A percentile compares a stretch with the other conserved stretches of the same genome.
phyloP scores from a whole-genome alignment of 2,329 filamentous ascomycete genomes.

The Diplocarpon rosae region DNA sequence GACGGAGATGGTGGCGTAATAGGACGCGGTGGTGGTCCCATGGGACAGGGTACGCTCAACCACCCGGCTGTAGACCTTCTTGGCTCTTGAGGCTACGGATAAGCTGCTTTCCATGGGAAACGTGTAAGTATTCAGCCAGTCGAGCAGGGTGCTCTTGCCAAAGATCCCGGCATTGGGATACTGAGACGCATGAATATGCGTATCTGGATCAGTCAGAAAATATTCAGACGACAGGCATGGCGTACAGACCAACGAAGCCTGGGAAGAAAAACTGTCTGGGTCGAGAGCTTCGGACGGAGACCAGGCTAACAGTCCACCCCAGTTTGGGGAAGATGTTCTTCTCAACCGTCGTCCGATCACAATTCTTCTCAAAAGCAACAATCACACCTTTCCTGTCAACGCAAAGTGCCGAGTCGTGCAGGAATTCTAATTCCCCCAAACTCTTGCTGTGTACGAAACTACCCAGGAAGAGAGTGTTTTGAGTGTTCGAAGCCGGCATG shows the following conservation, averaged over 20 bases:
- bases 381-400: conserved; percentile 43
- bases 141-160: conserved; percentile 81
- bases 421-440: conserved; percentile 37
- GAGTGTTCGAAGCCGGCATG: conserved; percentile 1
- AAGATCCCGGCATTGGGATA: conserved; percentile 93
- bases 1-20: conserved; percentile 86
- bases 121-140: conserved; percentile 91
- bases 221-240: not conserved
- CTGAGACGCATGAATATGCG: conserved; percentile 89
- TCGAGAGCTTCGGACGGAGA: conserved; percentile 16
- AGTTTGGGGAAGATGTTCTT: conserved; percentile 24
- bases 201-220: conserved; percentile 48
- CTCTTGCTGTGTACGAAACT: conserved; percentile 48
- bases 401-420: conserved; percentile 35
- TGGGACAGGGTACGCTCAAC: conserved; percentile 73
- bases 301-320: conserved; percentile 26
- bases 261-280: conserved; percentile 69
- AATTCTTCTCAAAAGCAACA: conserved; percentile 23
- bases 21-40: conserved; percentile 89
- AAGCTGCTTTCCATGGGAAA: conserved; percentile 85
- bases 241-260: conserved; percentile 57
- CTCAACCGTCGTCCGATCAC: conserved; percentile 26
- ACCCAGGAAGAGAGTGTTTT: conserved; percentile 40
- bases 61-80: conserved; percentile 63
- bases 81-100: conserved; percentile 48